Base-by-base conservation (phyloP, 306 rosid genomes). In the Cucumis hystrix region DNA sequence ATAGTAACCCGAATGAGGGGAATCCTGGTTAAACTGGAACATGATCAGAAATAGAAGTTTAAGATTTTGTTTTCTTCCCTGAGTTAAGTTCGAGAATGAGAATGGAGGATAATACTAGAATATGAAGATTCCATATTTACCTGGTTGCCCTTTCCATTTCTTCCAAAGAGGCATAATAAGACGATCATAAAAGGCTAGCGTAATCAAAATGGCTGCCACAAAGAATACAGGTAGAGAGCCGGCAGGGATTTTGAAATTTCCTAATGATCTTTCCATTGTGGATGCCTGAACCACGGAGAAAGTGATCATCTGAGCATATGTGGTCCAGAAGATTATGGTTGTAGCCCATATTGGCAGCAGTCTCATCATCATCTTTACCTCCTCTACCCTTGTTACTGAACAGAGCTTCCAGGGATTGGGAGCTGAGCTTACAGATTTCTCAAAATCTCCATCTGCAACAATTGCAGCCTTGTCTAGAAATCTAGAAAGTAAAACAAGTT, bases 281-380 rank as follows among this genome's bases (percentile, higher is more conserved):
- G 95, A 51, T 37, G 98, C 98, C 88, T 94, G 98, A 79, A 86
- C 98, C 56, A 94, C 98, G 11, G 98, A 92, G 83, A 92, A 94
- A 57, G 98, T 94, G 74, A 94, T 87, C 97, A 94, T 81, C 77
- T 94, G 98, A 16, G 98, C 96, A 17, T 94, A 88, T 6, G 91
- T 78, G 51, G 97, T 94, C 98, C 98, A 94, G 82, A 94, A 94
- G 80, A 92, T 80, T 78, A 94, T 94, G 82, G 98, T 90, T 41
- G 98, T 94, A 61, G 95, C 97, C 98, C 97, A 94, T 82, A 92
- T 82, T 23, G 98, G 98, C n/a, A 92, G 82, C 33, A 94, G 83
- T 47, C 89, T 90, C 59, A 77, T 82, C 91, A 94, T 82, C 98
- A 92, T 94, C 83, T 94, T 94, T 81, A 92, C 97, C 81, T 94